Percentiles rank a stretch among this genome's conserved stretches.
phyloP scores from a whole-genome alignment of 345 rosid species.

The Hibiscus tridactylites region DNA sequence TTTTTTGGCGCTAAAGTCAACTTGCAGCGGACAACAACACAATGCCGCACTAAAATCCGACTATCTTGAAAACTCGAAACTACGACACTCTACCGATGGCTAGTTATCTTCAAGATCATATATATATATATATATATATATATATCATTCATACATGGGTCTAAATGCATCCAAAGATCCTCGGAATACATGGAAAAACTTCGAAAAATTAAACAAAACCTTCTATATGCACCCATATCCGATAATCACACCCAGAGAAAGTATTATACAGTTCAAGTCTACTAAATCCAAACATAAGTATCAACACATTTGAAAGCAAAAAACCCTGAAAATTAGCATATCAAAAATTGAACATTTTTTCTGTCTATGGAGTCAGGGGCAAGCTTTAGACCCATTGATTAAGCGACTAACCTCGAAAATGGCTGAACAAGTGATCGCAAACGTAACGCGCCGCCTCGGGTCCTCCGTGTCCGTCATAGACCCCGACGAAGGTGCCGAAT shows the following conservation, averaged over 20 bases:
- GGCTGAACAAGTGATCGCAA: conserved; percentile 61
- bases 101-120: not conserved
- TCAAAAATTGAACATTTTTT: not conserved
- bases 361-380: not conserved
- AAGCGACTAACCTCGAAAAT: conserved; percentile 62
- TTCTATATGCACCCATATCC: not conserved
- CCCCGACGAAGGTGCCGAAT: conserved; percentile 84
- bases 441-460: conserved; percentile 82
- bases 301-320: not conserved
- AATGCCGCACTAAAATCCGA: not conserved
- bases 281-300: not conserved
- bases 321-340: not conserved
- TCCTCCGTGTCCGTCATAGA: conserved; percentile 93
- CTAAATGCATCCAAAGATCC: not conserved
- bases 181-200: not conserved
- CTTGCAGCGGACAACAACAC: not conserved
- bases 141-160: too few species aligned
- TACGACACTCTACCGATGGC: not conserved
- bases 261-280: not conserved
- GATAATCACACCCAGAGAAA: not conserved
- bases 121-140: too few species aligned
- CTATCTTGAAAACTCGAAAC: not conserved
- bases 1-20: not conserved
- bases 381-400: not conserved
- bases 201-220: too few species aligned